Base-by-base conservation (phyloP, 2,329 filamentous ascomycete genomes). In the Xylaria arbuscula region DNA sequence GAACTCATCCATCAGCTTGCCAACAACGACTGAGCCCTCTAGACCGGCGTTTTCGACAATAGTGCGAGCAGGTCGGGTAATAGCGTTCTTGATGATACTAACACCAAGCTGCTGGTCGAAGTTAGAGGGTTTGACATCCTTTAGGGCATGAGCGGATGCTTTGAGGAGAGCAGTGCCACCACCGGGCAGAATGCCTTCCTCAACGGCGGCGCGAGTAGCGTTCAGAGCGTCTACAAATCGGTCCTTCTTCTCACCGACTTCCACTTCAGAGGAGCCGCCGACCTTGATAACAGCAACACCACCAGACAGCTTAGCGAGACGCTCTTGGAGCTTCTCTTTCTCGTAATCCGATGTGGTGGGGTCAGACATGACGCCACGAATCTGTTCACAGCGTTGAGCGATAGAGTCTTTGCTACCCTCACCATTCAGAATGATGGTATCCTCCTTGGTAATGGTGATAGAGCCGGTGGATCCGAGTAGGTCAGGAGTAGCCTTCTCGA, bases 301-400 rank as follows among this genome's bases (percentile, higher is more conserved):
- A 73, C 96, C 96, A 75, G 96, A 98, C 75, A 99, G 93, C 91
- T 99, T 99, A 76, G 96, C 96, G 70, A 99, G 93, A 85, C 96
- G 96, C 88, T 99, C 96, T 87, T 98, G 96, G 74, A 99, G 93
- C 90, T 99, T 99, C 92, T 99, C 96, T 90, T 98, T 98, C 90
- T 99, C 96, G 85, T 99, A 99, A 80, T 99, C 96, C 57, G 94
- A 98, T 73, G 96, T 99, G 76, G 89, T 91, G 74, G 95, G 92
- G 85, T 99, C 96, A 71, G 87, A 88, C 87, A 98, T 97, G 83
- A 98, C 94, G 75, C 95, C 94, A 76, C 96, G 94, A 84, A 99
- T 99, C 88, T 99, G 96, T 86, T 99, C 96, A 85, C 96, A 98
- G 81, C 96, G 93, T 88, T 98, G 94, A 73, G 92, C 84, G 78